Evolutionary conservation across 768 basidiomycete genomes (phyloP), one percentile per base, ranked within the genome.

Genomic region (Leccinum rimulosum): DNA sequence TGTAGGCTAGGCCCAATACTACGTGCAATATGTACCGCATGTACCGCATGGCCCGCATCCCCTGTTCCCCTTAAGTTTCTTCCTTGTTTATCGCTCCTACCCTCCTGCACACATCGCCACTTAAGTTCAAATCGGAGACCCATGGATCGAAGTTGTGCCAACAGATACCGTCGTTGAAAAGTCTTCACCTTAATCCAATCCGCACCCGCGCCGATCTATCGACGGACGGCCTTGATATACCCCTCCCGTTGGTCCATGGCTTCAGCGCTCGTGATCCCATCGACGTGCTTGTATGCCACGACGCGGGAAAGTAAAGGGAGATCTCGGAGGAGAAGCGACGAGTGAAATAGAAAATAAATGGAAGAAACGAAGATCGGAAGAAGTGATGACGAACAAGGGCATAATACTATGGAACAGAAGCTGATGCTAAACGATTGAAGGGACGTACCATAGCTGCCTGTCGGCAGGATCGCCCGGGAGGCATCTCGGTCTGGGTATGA

Each of bases 151-250:
- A 28, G 27, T 28, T 28, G 27, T 28, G 27, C 4, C 27, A 28
- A 56, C 57, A 56, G 33, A n/a, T 8, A 17, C 15, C 36, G 4
- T 63, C 67, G 64, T 66, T n/a, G n/a, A 6, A 43, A 15, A n/a
- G n/a, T n/a, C 14, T 8, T 38, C 59, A 83, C 82, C 79, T 87
- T 87, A 63, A 88, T 84, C 82, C 82, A 85, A 69, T 88, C 87
- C 4, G 86, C 82, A 6, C 85, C 85, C 12, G 83, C 80, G 30
- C 85, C 85, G 56, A 88, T 78, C 62, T 87, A 86, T 58, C 76
- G 77, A 27, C 85, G 75, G 6, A 86, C 83, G 11, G 80, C 84
- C 59, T 76, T 77, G 43, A 80, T 67, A 63, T 85, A 84, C 36
- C 76, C 83, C 35, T 79, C 80, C 25, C 77, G 70, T 1, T 86